Base-by-base conservation (phyloP, 1,284 basidiomycete genomes). In the Marasmius tenuissimus region DNA sequence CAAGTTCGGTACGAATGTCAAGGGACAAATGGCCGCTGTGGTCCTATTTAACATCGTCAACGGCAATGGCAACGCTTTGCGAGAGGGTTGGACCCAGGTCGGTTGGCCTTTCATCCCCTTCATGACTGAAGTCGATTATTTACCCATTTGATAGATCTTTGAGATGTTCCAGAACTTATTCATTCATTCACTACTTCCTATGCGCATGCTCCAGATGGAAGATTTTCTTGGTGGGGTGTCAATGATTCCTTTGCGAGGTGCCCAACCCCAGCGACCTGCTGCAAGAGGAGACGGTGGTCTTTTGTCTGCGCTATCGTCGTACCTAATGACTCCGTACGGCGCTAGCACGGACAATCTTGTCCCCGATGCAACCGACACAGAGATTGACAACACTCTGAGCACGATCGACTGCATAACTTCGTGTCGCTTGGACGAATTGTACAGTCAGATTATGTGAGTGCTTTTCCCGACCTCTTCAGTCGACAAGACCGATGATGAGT, bases 101-200 rank as follows among this genome's bases (percentile, higher is more conserved):
- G 62, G 81, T 65, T 49, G 33, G 18, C 50, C 47, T 22, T 5
- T 47, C 11, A n/a, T 27, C 4, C 34, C 11, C 45, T 47, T 20
- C n/a, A 47, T n/a, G 8, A 42, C n/a, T n/a, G 27, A 20, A 18
- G 42, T 20, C 49, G 33, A 10, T 48, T 38, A 51, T 10, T 39
- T 39, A 51, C 22, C 22, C 14, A n/a, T 33, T 27, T 42, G 4
- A 55, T 72, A 95, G 89, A 94, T 99, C 61, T 98, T 99, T 69
- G 96, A 98, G 74, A 98, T 99, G 88, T 96, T 98, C 77, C 92
- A 97, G 71, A 98, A 96, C 39, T 81, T 99, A 27, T 99, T 99
- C 77, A 77, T 97, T 49, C 93, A 98, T 72, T 96, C 95, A 3
- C 82, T 99, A 34, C 80, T 99, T 22, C 96, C 96, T 0, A 85